Evolutionary conservation across 2,329 filamentous ascomycete genomes (phyloP).

Genomic region (Talaromyces albobiverticillius): DNA sequence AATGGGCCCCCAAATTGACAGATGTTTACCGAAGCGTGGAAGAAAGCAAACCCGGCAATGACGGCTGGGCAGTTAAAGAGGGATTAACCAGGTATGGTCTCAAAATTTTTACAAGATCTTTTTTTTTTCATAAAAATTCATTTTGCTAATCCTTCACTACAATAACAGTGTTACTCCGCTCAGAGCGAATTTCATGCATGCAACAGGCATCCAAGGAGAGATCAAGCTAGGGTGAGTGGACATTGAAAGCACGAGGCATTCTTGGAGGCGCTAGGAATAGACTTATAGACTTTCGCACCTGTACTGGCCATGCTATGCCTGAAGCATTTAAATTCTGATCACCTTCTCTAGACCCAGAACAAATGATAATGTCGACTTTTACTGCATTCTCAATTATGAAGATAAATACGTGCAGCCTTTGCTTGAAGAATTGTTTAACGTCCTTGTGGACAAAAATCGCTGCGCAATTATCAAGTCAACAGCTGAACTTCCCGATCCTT

Average conservation of each 20-base stretch:
- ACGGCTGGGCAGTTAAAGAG: conserved; percentile 89
- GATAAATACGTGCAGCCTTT: conserved; percentile 87
- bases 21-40: conserved; percentile 89
- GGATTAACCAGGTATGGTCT: conserved; percentile 71
- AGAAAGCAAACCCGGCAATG: conserved; percentile 73
- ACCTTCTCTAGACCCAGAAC: conserved; percentile 32
- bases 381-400: conserved; percentile 78
- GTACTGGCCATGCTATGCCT: conserved; percentile 2
- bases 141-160: conserved; percentile 15
- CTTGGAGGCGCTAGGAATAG: conserved; percentile 16
- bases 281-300: conserved; percentile 9
- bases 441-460: conserved; percentile 54
- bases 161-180: conserved; percentile 74
- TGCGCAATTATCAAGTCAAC: conserved; percentile 56
- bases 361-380: conserved; percentile 47
- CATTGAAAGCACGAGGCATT: conserved; percentile 18
- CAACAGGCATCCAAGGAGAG: conserved; percentile 64
- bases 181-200: conserved; percentile 89
- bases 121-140: no score
- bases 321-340: conserved; percentile 11
- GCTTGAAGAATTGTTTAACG: conserved; percentile 68
- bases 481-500: conserved; percentile 46
- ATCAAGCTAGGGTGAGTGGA: conserved; percentile 73
- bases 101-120: no score
- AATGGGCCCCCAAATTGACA: conserved; percentile 84